Evolutionary conservation across 2,329 filamentous ascomycete species (phyloP).

Genomic region (Aspergillus sp.): DNA sequence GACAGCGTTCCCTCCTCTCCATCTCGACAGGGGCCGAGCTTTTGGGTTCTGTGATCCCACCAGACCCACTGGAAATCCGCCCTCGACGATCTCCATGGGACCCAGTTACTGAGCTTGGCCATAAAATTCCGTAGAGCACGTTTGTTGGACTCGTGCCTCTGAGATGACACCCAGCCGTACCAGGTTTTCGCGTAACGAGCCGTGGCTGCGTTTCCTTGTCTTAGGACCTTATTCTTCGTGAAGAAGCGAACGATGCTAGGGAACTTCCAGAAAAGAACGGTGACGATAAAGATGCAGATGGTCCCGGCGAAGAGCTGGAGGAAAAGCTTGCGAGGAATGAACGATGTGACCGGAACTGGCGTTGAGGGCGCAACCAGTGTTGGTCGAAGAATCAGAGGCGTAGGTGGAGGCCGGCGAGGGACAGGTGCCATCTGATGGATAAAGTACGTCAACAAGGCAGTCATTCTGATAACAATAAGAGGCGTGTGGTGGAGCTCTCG

Average conservation of each 20-base stretch:
- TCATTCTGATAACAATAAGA: constrained; percentile 30
- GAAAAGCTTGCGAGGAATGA: constrained; percentile 37
- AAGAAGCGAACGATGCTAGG: constrained; percentile 43
- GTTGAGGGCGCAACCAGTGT: constrained; percentile 29
- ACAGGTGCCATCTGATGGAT: constrained; percentile 37
- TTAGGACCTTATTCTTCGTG: constrained; percentile 38
- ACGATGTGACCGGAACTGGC: constrained; percentile 29
- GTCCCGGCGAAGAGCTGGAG: constrained; percentile 42
- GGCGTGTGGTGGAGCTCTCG: not conserved
- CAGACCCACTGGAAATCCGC: constrained; percentile 46
- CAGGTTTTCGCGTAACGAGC: constrained; percentile 46
- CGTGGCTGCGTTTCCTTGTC: constrained; percentile 34
- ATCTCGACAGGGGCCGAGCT: constrained; percentile 25
- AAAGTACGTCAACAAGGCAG: constrained; percentile 13
- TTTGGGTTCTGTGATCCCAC: constrained; percentile 44
- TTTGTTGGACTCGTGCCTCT: constrained; percentile 38
- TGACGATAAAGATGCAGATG: constrained; percentile 42
- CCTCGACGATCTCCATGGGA: constrained; percentile 40
- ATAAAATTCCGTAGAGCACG: constrained; percentile 26
- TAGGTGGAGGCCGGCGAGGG: constrained; percentile 30
- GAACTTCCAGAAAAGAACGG: constrained; percentile 45
- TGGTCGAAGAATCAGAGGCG: constrained; percentile 30
- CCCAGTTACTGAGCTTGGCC: constrained; percentile 29
- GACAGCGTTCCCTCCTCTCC: constrained; percentile 31
- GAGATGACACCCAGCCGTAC: constrained; percentile 46